Percentiles rank a stretch among this genome's conserved stretches.
Evolutionary conservation across 2,329 filamentous ascomycete species (phyloP).

Genomic region (Ophiognomonia clavigignenti-juglandacearum): DNA sequence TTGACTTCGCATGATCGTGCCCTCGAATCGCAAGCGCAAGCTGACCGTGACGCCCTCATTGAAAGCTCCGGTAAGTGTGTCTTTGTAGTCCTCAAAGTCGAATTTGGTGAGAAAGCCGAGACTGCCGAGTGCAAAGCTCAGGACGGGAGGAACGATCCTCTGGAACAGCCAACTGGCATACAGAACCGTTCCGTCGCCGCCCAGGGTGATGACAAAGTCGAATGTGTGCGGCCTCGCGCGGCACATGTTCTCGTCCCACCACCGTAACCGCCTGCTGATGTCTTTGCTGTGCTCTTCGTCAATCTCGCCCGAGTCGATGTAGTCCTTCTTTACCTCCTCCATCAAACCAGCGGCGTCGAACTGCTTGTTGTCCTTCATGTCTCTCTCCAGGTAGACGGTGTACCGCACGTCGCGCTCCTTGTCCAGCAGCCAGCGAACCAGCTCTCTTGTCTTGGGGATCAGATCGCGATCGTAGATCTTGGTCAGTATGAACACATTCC

Average conservation of each 20-base stretch:
- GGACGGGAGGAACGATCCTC: constrained; percentile 84
- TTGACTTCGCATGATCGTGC: constrained; percentile 82
- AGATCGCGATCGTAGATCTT: constrained; percentile 86
- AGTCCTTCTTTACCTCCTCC: constrained; percentile 48
- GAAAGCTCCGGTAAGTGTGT: constrained; percentile 68
- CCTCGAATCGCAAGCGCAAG: constrained; percentile 83
- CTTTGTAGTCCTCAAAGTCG: constrained; percentile 72
- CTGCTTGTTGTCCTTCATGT: constrained; percentile 61
- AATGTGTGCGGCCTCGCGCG: constrained; percentile 76
- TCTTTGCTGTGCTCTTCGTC: constrained; percentile 32
- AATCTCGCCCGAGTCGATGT: constrained; percentile 24
- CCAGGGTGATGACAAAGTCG: constrained; percentile 88
- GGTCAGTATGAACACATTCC: constrained; percentile 80
- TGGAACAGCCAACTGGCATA: constrained; percentile 98
- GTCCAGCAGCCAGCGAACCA: constrained; percentile 76
- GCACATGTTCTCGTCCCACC: constrained; percentile 81
- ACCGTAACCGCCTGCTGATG: constrained; percentile 57
- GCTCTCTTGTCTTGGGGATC: constrained; percentile 69
- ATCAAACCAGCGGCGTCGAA: constrained; percentile 72
- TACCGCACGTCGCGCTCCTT: constrained; percentile 64
- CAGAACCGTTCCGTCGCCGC: constrained; percentile 93
- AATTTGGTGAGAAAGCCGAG: constrained; percentile 96
- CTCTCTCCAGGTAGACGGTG: constrained; percentile 78
- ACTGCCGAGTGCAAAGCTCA: constrained; percentile 88
- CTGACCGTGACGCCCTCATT: constrained; percentile 83